Base-by-base conservation (phyloP, 2,329 filamentous ascomycete species). In the Penicillium sp. region DNA sequence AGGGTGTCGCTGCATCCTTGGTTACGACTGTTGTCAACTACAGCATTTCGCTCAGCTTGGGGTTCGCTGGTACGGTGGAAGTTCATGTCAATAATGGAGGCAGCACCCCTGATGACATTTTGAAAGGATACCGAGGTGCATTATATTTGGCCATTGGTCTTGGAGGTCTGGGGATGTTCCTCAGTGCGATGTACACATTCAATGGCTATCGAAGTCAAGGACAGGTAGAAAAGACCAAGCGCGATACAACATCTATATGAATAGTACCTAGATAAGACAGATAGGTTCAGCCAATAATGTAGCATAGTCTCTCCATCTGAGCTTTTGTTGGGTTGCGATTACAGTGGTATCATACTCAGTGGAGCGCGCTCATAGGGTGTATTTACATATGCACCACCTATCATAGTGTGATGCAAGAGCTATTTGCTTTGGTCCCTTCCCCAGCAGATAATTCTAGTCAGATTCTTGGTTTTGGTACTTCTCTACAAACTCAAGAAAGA, bases 1-100 rank as follows among this genome's bases (percentile, higher is more conserved):
- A 83, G 58, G 80, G 80, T 5, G 73, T 81, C 14, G 79, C 79
- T 2, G 79, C 79, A 0, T 82, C 78, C 16, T 67, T 89, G 6
- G 82, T 88, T 30, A 84, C 80, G 53, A 88, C 85, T 0, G 76
- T 86, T 10, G 81, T 89, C 57, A 88, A 90, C 68, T 90, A 89
- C 65, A 81, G 80, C 54, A 88, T 89, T 32, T 84, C 83, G 1
- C 69, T 89, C 2, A 84, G 83, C 0, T 75, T 90, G 0, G 87
- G 86, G 0, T 79, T 90, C 42, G 85, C 85, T 0, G 85, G 84
- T 0, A 88, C 84, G 0, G 79, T 88, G 2, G 84, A 88, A 63
- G 69, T 70, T 1, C 67, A 81, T 42, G 72, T 80, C 27, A 74
- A 74, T 32, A 53, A 71, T 18, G 74, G 72, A 11, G 76, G 74